Evolutionary conservation across 1,284 basidiomycete genomes (phyloP), one percentile per base, ranked within the genome.

Genomic region (Cerrena zonata): DNA sequence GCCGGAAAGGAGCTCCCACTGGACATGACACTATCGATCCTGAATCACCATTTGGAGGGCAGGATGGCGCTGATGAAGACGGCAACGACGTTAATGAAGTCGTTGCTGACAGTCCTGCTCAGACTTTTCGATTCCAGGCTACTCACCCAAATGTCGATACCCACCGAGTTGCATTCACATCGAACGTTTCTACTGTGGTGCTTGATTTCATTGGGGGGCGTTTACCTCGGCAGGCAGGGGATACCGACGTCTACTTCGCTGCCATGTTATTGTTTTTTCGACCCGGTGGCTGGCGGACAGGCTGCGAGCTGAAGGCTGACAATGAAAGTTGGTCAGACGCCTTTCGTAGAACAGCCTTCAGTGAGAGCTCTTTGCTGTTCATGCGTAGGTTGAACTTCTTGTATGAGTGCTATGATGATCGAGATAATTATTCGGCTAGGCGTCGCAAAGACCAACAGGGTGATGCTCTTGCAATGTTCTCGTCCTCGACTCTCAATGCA

Each of bases 381-480:
- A 34, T 34, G 30, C 7, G 7, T 7, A 34, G 53, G 53, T 53
- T 34, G 30, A 34, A 34, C 15, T 15, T 34, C 30, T 7, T 34
- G 15, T 34, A 34, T 34, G 30, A 34, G 30, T 34, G 15, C 15
- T 15, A 7, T 15, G 30, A 34, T 34, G 30, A 7, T 7, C 30
- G 15, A 7, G 57, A 64, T 52, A 60, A 64, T 48, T 64, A 49
- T 51, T 27, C 50, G 39, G 49, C 52, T 10, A 57, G 18, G 3
- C n/a, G n/a, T 47, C 51, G 24, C 18, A 54, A 21, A 56, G 53
- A 26, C 38, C 40, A 10, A 49, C 27, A 4, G 24, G 3, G 30
- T 34, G 7, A 15, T 34, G 7, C n/a, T n/a, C n/a, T n/a, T n/a
- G n/a, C n/a, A n/a, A n/a, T n/a, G n/a, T n/a, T 34, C 30, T 34